Evolutionary conservation across 139 green algal genomes (phyloP).

Genomic region (Nannochloris sp.): DNA sequence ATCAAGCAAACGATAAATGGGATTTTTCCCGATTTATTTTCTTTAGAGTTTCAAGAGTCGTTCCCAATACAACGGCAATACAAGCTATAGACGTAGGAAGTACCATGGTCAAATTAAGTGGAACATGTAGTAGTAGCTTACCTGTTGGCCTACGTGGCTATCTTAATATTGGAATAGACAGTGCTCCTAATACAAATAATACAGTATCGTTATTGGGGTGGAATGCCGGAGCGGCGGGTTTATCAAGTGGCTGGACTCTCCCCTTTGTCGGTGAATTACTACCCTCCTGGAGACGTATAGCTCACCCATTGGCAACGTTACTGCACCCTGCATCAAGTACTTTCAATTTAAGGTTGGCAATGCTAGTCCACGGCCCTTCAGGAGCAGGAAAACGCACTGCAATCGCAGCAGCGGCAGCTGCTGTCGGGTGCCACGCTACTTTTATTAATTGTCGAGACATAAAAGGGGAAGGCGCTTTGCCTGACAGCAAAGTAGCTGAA

Average conservation of each 20-base stretch:
- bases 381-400: conserved; percentile 52
- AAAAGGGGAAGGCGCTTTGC: neutral
- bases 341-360: conserved; percentile 32
- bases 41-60: conserved; percentile 15
- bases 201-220: neutral
- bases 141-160: conserved; percentile 18
- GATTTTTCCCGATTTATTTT: neutral
- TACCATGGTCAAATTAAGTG: conserved; percentile 21
- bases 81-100: neutral
- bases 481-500: conserved; percentile 40
- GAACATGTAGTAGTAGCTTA: conserved; percentile 6
- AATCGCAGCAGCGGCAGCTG: conserved; percentile 49
- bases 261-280: neutral
- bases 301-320: conserved; percentile 10
- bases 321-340: conserved; percentile 32
- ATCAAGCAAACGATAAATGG: too few relatives aligned
- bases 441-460: conserved; percentile 54
- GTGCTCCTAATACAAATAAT: too few relatives aligned
- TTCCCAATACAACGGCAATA: neutral
- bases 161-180: neutral
- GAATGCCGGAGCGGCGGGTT: neutral
- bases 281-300: conserved; percentile 15
- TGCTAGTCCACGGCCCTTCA: conserved; percentile 55
- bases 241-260: neutral
- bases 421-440: conserved; percentile 62